Evolutionary conservation across 2,329 filamentous ascomycete species (phyloP), one percentile per base, ranked within the genome.

Genomic region (Nemania sp.): DNA sequence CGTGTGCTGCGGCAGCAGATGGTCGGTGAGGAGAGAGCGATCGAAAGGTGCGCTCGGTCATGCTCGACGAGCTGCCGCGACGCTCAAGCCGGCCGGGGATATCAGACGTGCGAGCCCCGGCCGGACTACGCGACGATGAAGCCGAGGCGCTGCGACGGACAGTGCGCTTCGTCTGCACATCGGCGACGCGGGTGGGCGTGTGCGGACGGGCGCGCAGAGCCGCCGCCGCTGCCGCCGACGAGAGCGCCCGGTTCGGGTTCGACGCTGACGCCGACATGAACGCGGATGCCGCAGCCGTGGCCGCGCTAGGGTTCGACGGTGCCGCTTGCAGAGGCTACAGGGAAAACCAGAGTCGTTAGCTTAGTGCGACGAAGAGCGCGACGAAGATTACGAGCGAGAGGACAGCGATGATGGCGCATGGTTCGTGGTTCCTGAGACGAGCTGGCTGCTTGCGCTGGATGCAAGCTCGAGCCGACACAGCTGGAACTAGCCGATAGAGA

Each of bases 21-120:
- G 45, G 17, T 24, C 78, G 77, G 68, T 70, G 77, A 56, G 80
- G 90, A 3, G 86, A 95, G 3, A 86, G 84, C 11, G 88, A 88
- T 62, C 92, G 85, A 71, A 97, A 96, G 1, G 91, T 92, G 53
- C 93, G 84, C 69, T 93, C 89, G 24, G 84, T 87, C 92, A 97
- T 96, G 44, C 91, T 96, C 19, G 85, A 81, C 12, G 82, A 82
- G 72, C 92, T 95, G 50, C 78, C 81, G 31, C 81, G 78, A 65
- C 90, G 79, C 57, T 86, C 80, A 56, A 92, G 74, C 47, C 76
- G 52, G 7, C 24, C 17, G 33, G 20, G 75, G 69, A 68, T 63
- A 60, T 72, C 62, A 61, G 73, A 52, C 30, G 54, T 41, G 54
- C 74, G 67, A 40, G 72, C 63, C 33, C 74, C 72, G 43, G 72